These are phyloP conservation scores for Solanum lycopersicoides DNA, from an alignment of 257 asterid genomes.

Conservation along the genomic window DNA sequence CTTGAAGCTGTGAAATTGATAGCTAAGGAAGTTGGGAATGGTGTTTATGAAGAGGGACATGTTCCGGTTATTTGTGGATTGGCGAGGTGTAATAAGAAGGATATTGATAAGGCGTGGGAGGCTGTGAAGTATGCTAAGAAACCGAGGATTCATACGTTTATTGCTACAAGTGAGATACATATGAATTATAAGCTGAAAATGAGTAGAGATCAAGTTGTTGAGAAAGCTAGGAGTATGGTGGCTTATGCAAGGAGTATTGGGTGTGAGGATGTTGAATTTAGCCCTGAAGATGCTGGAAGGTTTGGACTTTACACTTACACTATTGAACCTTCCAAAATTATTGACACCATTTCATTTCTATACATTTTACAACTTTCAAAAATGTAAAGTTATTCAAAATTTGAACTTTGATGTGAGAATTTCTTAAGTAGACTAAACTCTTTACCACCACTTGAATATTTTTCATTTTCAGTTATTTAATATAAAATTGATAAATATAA, in stretches of 20 bases:
- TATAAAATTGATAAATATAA: not conserved
- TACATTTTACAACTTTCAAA: not conserved
- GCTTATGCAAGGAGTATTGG: slow-evolving; percentile 84
- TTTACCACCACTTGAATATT: not conserved
- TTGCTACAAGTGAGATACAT: slow-evolving; percentile 95
- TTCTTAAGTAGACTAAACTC: not conserved
- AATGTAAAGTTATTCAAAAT: not conserved
- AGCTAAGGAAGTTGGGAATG: slow-evolving; percentile 68
- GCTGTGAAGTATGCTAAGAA: slow-evolving; percentile 74
- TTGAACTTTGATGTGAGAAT: not conserved
- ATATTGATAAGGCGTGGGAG: slow-evolving; percentile 92
- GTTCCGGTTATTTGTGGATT: slow-evolving; percentile 86
- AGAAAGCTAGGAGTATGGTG: slow-evolving; percentile 86
- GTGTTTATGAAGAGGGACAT: slow-evolving; percentile 25
- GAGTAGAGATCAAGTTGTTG: slow-evolving; percentile 66
- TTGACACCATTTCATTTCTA: not conserved
- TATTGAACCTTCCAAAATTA: not conserved
- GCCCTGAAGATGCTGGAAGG: slow-evolving; percentile 99
- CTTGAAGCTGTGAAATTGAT: slow-evolving; percentile 75
- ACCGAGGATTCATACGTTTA: slow-evolving; percentile 93
- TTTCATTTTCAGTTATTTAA: not conserved
- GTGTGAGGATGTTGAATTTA: slow-evolving; percentile 83
- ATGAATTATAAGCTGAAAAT: slow-evolving; percentile 81
- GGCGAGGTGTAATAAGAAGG: slow-evolving; percentile 87
- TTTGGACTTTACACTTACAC: not conserved